Evolutionary conservation across 2,329 filamentous ascomycete species (phyloP), one percentile per base, ranked within the genome.

Genomic region (Clarireedia homoeocarpa): DNA sequence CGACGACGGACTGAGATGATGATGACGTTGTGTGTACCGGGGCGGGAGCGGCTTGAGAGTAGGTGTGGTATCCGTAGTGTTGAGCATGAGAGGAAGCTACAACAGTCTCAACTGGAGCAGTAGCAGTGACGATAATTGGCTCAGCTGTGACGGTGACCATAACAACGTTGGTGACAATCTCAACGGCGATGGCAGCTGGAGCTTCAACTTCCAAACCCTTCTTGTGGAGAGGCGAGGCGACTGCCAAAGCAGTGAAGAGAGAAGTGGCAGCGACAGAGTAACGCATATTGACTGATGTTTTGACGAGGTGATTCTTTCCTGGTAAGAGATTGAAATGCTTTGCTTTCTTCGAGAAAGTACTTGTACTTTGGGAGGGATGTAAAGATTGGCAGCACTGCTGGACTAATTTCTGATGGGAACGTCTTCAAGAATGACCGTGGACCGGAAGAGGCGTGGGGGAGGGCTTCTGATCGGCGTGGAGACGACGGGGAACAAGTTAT

Each of bases 141-240:
- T 44, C 70, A 6, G 54, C 66, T 26, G 72, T 74, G 36, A 73
- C 70, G 26, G 71, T 73, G 53, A 73, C 66, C 51, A 63, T 59
- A 36, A 72, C 67, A 47, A 70, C 65, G 10, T 70, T 64, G 30
- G 69, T 71, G 53, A 70, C 66, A 34, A 68, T 57, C 36, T 67
- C 63, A 26, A 48, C 62, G 12, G 63, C 56, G 27, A 7, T 30
- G 27, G 27, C 34, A 58, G 48, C 36, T 15, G 42, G n/a, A 7
- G 46, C 38, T 2, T 3, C 17, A 17, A 49, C 5, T 24, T 49
- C 45, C 12, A 60, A 67, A 48, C 36, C 49, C 44, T 42, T 68
- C 55, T 59, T 59, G 53, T 66, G 61, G 42, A 72, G 40, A 24
- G 72, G 71, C 27, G 60, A 65, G 48, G 69, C 69, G 49, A 69